Percentiles rank a stretch among this genome's conserved stretches.
Evolutionary conservation across 305 asterid genomes (phyloP).

Genomic region (Fraxinus ornus): DNA sequence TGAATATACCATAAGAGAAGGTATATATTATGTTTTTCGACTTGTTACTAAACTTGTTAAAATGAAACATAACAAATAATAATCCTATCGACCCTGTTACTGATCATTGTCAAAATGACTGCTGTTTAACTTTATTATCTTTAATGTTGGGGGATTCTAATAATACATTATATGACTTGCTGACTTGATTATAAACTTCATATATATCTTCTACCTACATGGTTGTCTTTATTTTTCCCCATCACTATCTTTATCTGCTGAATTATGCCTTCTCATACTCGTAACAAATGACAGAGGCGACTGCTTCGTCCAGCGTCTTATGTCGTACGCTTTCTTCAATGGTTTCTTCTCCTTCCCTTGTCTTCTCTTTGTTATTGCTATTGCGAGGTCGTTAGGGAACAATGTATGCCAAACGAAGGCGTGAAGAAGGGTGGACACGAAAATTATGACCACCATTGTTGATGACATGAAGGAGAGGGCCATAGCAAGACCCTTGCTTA

Average conservation of each 20-base stretch:
- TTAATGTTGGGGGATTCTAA: not conserved
- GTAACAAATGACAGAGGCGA: slow-evolving; percentile 56
- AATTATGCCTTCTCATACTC: slow-evolving; percentile 39
- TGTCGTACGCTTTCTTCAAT: slow-evolving; percentile 44
- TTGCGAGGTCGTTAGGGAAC: slow-evolving; percentile 93
- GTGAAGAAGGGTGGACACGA: slow-evolving; percentile 76
- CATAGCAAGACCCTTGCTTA: slow-evolving; percentile 63
- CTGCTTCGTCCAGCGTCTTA: slow-evolving; percentile 69
- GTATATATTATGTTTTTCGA: not conserved
- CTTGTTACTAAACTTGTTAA: not conserved
- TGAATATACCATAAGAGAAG: not conserved
- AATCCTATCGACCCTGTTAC: not conserved
- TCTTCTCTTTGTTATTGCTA: slow-evolving; percentile 70
- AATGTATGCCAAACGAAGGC: slow-evolving; percentile 71
- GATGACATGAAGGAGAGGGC: slow-evolving; percentile 75
- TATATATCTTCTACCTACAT: not conserved
- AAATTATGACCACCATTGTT: slow-evolving; percentile 64
- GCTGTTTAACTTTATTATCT: not conserved
- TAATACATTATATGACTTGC: not conserved
- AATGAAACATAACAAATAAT: not conserved
- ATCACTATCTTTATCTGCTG: slow-evolving; percentile 41
- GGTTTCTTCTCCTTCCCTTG: slow-evolving; percentile 57
- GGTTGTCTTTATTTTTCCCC: slow-evolving; percentile 28
- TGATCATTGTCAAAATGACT: not conserved
- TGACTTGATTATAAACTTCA: not conserved